Conservation (phyloP, 805 yeast genomes). For the Metschnikowia continentalis region DNA sequence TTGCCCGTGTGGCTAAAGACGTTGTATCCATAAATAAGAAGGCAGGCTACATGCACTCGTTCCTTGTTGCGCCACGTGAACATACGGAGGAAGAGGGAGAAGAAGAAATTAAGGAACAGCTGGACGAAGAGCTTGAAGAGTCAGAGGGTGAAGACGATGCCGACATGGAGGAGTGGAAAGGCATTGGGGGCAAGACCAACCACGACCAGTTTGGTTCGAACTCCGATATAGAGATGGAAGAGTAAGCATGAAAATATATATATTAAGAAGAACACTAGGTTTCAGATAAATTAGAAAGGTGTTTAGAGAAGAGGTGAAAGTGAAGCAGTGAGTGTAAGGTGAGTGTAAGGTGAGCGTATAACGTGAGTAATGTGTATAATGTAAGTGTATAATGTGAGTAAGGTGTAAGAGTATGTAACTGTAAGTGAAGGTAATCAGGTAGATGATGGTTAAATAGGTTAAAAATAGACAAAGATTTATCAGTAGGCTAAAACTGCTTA, state of each 20-base stretch:
- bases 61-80: conserved; percentile 31
- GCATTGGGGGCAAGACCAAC: conserved; percentile 9
- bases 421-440: not conserved
- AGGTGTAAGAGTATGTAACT: too few relatives aligned
- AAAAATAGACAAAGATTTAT: too few relatives aligned
- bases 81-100: conserved; percentile 6
- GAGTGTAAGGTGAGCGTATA: too few relatives aligned
- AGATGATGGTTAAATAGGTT: too few relatives aligned
- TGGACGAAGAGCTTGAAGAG: conserved; percentile 12
- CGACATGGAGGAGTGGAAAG: conserved; percentile 13
- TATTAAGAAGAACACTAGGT: not conserved
- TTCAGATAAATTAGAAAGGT: not conserved
- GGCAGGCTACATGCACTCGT: conserved; percentile 52
- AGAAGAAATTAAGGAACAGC: conserved; percentile 9
- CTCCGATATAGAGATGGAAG: conserved; percentile 16
- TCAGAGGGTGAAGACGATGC: conserved; percentile 3
- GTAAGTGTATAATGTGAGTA: too few relatives aligned
- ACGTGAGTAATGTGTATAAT: too few relatives aligned
- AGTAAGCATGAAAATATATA: not conserved
- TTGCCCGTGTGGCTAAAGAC: conserved; percentile 71
- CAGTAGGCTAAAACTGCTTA: too few relatives aligned
- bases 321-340: not conserved
- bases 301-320: not conserved
- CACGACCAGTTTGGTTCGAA: conserved; percentile 9
- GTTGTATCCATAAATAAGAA: conserved; percentile 51